Evolutionary conservation across 106 monocot species (phyloP).

Genomic region (Cymbidium sinense): DNA sequence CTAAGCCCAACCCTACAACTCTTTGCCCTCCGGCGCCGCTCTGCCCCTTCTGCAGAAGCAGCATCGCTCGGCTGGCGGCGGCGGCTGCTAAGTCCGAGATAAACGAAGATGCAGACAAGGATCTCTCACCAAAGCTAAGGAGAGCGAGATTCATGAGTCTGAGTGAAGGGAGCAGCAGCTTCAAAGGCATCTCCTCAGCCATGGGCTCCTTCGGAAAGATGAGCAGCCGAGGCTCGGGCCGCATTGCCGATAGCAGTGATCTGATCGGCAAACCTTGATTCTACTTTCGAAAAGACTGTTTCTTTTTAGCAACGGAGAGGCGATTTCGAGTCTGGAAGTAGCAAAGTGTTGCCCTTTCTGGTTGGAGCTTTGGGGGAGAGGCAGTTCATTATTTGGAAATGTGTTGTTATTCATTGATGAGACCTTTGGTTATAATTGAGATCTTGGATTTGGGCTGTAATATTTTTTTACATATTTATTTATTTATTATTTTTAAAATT

Average conservation of each 20-base stretch:
- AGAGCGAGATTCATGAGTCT: slow-evolving; percentile 36
- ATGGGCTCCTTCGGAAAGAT: slow-evolving; percentile 68
- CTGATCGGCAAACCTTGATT: slow-evolving; percentile 43
- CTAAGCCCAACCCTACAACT: slow-evolving; percentile 65
- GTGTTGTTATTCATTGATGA: not conserved
- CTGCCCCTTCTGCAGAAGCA: slow-evolving; percentile 94
- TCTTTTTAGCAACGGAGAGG: not conserved
- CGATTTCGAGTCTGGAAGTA: not conserved
- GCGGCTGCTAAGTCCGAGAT: slow-evolving; percentile 38
- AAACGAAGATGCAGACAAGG: slow-evolving; percentile 25
- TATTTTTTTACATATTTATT: not conserved
- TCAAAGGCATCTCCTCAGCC: slow-evolving; percentile 70
- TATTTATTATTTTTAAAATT: no score
- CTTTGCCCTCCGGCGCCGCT: slow-evolving; percentile 24
- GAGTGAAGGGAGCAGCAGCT: slow-evolving; percentile 90
- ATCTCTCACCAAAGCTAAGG: slow-evolving; percentile 24
- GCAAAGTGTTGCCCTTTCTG: not conserved
- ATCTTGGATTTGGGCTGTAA: not conserved
- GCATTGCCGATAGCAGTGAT: slow-evolving; percentile 37
- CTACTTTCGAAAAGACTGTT: no score
- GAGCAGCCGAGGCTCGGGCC: slow-evolving; percentile 34
- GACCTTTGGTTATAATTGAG: no score
- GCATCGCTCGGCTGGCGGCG: slow-evolving; percentile 52
- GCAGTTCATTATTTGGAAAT: not conserved
- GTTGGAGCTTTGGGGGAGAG: no score